Base-by-base conservation (phyloP, 345 rosid species). In the Carallia brachiata region DNA sequence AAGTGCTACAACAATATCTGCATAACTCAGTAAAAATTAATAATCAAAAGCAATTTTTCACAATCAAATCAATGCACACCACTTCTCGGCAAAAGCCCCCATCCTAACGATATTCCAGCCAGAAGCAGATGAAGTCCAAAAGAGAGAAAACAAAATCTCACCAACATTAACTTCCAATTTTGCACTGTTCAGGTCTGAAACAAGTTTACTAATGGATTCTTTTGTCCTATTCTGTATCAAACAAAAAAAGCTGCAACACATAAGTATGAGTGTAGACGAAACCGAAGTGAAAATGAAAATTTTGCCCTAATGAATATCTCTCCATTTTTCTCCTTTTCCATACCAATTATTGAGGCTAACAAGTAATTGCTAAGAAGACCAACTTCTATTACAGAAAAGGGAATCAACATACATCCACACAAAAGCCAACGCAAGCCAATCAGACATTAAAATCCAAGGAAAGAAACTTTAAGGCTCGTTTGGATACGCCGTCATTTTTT, bases 1-100 rank as follows among this genome's bases (percentile, higher is more conserved):
- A 73, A 98, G 99, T n/a, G 99, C 84, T 71, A 92, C 99, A 70
- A 95, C 97, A 70, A 95, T 89, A 80, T 95, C 99, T 90, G 90
- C 70, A 39, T 63, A 75, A 67, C 60, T 36, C 71, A 74, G 55
- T 52, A 36, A 68, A 55, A 47, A 60, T 17, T 15, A 50, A 60
- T 60, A 19, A 32, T 4, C 28, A 36, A 50, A 36, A 56, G 44
- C 48, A 19, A 9, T 5, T 32, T 32, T 32, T 62, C 8, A 16
- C 63, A 36, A 31, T 17, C 34, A 55, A 60, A 17, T 16, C 5
- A 12, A 27, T 55, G 59, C 9, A 19, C 30, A 55, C 59, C 23
- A 23, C 59, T 44, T 16, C 50, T 4, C 12, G 7, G 12, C 48
- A 40, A 40, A 40, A 40, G 48, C 48, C 48, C 48, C 8, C 48